Conservation (phyloP, 2,329 filamentous ascomycete species). For the Aspergillus carbonarius region DNA sequence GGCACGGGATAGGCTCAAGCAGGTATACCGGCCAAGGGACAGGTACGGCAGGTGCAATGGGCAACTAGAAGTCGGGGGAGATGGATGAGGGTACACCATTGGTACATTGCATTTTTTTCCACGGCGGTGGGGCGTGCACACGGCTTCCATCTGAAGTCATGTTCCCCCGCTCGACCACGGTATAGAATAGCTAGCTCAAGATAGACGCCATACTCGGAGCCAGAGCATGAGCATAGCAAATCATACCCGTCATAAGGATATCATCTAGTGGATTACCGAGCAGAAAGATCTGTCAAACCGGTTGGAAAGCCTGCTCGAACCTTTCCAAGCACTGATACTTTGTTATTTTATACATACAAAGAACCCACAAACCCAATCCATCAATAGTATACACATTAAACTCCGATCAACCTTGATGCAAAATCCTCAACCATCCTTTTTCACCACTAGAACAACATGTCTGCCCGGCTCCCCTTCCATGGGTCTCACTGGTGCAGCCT, state of each 20-base stretch:
- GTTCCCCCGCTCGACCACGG: too few species aligned
- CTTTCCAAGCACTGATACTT: background rate
- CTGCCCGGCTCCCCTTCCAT: conserved; percentile 45
- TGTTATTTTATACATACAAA: background rate
- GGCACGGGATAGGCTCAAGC: background rate
- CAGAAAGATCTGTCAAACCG: background rate
- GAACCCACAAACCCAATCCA: background rate
- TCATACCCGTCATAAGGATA: background rate
- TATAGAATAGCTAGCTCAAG: too few species aligned
- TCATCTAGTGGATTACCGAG: background rate
- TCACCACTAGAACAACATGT: conserved; percentile 38
- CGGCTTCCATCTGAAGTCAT: too few species aligned
- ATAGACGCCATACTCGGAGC: too few species aligned
- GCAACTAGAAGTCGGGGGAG: too few species aligned
- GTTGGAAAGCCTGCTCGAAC: background rate
- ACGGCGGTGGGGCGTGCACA: too few species aligned
- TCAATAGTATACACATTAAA: conserved; percentile 17
- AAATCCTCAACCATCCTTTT: conserved; percentile 21
- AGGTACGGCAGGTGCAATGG: background rate
- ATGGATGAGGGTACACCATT: too few species aligned
- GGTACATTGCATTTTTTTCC: too few species aligned
- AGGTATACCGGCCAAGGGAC: background rate
- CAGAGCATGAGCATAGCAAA: background rate
- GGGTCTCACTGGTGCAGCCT: conserved; percentile 40
- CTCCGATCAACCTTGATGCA: background rate